These are phyloP conservation scores for Ceratocystis colombiana DNA, from an alignment of 2,329 filamentous ascomycete genomes.

Conservation along the genomic window DNA sequence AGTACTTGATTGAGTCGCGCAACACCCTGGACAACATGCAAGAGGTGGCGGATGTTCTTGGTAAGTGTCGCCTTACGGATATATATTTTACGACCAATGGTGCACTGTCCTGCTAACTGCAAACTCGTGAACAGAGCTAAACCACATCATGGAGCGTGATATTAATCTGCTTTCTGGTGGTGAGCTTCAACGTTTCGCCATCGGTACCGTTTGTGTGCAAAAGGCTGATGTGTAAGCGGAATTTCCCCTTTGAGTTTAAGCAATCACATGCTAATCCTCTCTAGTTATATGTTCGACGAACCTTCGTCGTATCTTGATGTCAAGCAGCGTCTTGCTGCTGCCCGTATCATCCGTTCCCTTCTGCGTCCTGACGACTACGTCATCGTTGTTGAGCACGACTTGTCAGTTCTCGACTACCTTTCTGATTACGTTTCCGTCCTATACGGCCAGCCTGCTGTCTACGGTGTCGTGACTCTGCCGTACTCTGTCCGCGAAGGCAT, in stretches of 20 bases:
- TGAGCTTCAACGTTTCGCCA: constrained; percentile 96
- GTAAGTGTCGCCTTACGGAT: constrained; percentile 17
- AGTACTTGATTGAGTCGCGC: constrained; percentile 65
- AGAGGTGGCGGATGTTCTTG: constrained; percentile 67
- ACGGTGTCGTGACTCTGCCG: constrained; percentile 93
- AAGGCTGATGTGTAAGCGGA: constrained; percentile 62
- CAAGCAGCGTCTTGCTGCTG: constrained; percentile 92
- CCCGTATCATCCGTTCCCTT: constrained; percentile 82
- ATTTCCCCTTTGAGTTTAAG: constrained; percentile 26
- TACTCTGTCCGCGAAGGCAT: constrained; percentile 96
- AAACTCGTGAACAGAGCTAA: constrained; percentile 47
- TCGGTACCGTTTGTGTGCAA: constrained; percentile 90
- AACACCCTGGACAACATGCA: constrained; percentile 69
- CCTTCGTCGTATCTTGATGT: constrained; percentile 98
- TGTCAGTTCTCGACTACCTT: constrained; percentile 95
- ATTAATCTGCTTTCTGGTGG: constrained; percentile 86
- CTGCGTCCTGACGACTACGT: constrained; percentile 86
- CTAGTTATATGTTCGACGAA: constrained; percentile 93
- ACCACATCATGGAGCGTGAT: constrained; percentile 84
- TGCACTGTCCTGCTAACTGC: constrained; percentile 28
- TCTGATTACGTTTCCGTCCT: constrained; percentile 97
- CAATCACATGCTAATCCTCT: constrained; percentile 20
- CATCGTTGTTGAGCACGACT: constrained; percentile 97
- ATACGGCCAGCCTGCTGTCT: constrained; percentile 89
- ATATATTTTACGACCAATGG: not conserved